A percentile compares a stretch with the other conserved stretches of the same genome.
These are phyloP conservation scores for Aspergillus novoparasiticus DNA, from an alignment of 2,329 filamentous ascomycete species.

Conservation along the genomic window DNA sequence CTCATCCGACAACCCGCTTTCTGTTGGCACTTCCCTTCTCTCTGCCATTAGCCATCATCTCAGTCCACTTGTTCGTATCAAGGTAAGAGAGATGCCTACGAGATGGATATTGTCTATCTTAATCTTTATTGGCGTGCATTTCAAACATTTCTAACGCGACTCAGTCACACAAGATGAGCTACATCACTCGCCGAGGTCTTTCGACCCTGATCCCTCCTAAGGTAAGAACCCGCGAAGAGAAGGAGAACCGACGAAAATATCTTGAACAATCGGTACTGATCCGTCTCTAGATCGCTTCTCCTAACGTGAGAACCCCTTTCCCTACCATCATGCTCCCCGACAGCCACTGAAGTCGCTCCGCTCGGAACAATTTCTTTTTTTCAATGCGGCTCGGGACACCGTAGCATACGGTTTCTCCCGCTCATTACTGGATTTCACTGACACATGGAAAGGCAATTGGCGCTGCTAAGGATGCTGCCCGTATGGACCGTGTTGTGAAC, in stretches of 20 bases:
- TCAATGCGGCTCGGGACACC: slow-evolving; percentile 15
- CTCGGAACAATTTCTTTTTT: slow-evolving; percentile 25
- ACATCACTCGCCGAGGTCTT: slow-evolving; percentile 83
- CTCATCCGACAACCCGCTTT: slow-evolving; percentile 42
- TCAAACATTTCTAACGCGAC: slow-evolving; percentile 25
- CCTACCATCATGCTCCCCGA: slow-evolving; percentile 13
- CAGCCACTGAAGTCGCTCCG: slow-evolving; percentile 17
- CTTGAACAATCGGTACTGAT: slow-evolving; percentile 42
- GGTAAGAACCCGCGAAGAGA: slow-evolving; percentile 58
- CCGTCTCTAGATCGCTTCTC: slow-evolving; percentile 38
- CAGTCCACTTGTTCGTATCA: slow-evolving; percentile 36
- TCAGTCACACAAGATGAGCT: slow-evolving; percentile 75
- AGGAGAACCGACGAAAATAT: slow-evolving; percentile 5
- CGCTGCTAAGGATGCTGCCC: slow-evolving; percentile 89
- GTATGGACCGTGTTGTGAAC: slow-evolving; percentile 96
- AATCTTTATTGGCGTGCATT: background rate
- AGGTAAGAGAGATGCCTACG: slow-evolving; percentile 28
- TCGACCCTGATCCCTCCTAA: slow-evolving; percentile 99
- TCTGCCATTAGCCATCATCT: slow-evolving; percentile 35
- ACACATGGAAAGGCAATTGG: slow-evolving; percentile 75
- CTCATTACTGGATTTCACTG: slow-evolving; percentile 29
- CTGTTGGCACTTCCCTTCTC: slow-evolving; percentile 37
- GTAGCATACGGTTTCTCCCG: slow-evolving; percentile 13
- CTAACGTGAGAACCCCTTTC: slow-evolving; percentile 38
- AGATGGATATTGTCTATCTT: background rate